These are phyloP conservation scores for Aspergillus sp. DNA, from an alignment of 2,329 filamentous ascomycete genomes.

Conservation along the genomic window DNA sequence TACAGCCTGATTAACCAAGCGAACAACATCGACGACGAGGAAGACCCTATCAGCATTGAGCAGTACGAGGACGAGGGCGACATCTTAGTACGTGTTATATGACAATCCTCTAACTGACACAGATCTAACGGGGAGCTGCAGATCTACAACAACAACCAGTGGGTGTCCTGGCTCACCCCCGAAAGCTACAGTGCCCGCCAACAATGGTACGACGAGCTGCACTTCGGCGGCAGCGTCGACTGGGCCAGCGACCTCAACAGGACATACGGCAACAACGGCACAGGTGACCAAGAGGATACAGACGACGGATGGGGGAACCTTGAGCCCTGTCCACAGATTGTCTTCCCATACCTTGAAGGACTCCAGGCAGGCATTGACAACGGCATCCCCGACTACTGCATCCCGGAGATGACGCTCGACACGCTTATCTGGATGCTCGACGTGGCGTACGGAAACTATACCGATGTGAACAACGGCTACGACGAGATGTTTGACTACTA, in stretches of 20 bases:
- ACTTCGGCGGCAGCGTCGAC: constrained; percentile 36
- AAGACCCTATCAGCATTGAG: background rate
- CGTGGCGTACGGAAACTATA: constrained; percentile 5
- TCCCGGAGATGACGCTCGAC: background rate
- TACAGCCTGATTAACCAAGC: background rate
- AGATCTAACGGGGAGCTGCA: background rate
- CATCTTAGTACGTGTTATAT: background rate
- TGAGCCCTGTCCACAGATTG: background rate
- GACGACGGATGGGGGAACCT: background rate
- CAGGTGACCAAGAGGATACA: background rate
- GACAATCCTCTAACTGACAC: background rate
- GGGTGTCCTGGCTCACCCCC: constrained; percentile 32
- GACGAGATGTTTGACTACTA: constrained; percentile 10
- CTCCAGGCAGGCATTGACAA: background rate
- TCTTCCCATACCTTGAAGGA: background rate
- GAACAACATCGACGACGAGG: background rate
- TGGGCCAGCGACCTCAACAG: constrained; percentile 37
- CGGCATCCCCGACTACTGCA: background rate
- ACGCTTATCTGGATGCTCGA: constrained; percentile 1
- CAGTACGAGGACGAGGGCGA: constrained; percentile 1
- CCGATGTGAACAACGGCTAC: constrained; percentile 10
- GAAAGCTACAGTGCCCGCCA: constrained; percentile 22
- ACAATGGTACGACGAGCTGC: constrained; percentile 20
- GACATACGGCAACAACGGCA: background rate
- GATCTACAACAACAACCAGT: constrained; percentile 16